phyloP scores from a whole-genome alignment of 495 filamentous ascomycete genomes.

The Entonaema liquescens region DNA sequence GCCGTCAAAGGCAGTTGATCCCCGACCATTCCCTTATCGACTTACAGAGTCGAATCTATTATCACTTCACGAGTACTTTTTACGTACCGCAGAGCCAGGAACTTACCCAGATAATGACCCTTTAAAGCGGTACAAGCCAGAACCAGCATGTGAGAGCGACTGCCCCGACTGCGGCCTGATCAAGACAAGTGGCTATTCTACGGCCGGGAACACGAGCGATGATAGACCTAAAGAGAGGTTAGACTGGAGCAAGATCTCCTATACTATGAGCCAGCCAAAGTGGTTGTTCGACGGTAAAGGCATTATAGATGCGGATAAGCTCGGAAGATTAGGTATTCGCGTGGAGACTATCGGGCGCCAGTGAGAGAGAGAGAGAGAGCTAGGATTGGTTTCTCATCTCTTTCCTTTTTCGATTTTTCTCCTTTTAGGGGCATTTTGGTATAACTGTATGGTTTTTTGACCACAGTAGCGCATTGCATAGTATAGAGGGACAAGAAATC shows the following conservation, averaged over 20 bases:
- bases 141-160: constrained; percentile 46
- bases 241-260: constrained; percentile 47
- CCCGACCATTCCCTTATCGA: constrained; percentile 35
- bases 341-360: constrained; percentile 61
- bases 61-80: constrained; percentile 43
- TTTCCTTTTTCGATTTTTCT: constrained; percentile 1
- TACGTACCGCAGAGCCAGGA: constrained; percentile 8
- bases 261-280: constrained; percentile 69
- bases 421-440: not conserved
- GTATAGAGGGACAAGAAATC: not conserved
- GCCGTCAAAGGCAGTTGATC: constrained; percentile 26
- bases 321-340: constrained; percentile 65
- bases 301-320: constrained; percentile 63
- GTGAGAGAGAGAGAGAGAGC: constrained; percentile 7
- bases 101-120: constrained; percentile 31
- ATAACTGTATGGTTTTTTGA: not conserved
- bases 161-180: constrained; percentile 51
- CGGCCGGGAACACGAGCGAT: constrained; percentile 33
- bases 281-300: constrained; percentile 78
- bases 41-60: constrained; percentile 50
- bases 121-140: constrained; percentile 41
- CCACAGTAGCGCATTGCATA: constrained; percentile 22
- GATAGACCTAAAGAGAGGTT: constrained; percentile 25
- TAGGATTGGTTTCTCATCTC: not conserved
- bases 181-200: constrained; percentile 31